These are phyloP conservation scores for Cordyceps militaris DNA, from an alignment of 2,329 filamentous ascomycete genomes.

Conservation along the genomic window DNA sequence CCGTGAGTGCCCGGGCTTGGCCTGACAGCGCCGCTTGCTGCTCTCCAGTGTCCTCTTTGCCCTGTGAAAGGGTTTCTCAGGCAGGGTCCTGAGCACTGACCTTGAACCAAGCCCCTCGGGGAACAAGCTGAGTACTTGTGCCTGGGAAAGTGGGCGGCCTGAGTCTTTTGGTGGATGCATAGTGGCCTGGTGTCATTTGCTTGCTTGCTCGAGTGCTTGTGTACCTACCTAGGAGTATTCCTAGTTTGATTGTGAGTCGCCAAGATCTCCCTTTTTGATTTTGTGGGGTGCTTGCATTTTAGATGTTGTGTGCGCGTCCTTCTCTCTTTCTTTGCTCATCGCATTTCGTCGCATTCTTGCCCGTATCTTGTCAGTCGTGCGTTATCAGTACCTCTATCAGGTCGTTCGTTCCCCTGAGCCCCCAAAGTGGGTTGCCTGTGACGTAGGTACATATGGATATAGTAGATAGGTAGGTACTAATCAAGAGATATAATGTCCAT, in stretches of 20 bases:
- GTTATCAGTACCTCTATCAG: no score
- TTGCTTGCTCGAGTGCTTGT: no score
- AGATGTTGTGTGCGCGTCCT: not conserved
- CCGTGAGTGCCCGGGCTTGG: no score
- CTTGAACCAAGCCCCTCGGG: not conserved
- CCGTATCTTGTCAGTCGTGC: no score
- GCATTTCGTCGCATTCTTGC: not conserved
- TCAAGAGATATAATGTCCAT: no score
- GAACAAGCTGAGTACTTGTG: not conserved
- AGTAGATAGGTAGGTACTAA: no score
- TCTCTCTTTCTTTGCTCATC: not conserved
- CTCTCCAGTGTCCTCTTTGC: not conserved
- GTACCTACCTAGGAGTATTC: no score
- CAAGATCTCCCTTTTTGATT: not conserved
- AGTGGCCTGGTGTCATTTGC: not conserved
- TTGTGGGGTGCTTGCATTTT: not conserved
- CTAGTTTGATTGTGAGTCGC: not conserved
- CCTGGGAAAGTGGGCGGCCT: not conserved
- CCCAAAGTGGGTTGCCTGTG: no score
- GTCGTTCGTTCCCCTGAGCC: no score
- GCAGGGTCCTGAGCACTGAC: conserved; percentile 6
- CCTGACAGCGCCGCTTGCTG: not conserved
- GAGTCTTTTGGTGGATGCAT: not conserved
- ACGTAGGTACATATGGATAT: no score
- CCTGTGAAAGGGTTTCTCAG: not conserved